Percentiles rank a stretch among this genome's conserved stretches.
These are phyloP conservation scores for Termitomyces heimii DNA, from an alignment of 768 basidiomycete genomes.

Conservation along the genomic window DNA sequence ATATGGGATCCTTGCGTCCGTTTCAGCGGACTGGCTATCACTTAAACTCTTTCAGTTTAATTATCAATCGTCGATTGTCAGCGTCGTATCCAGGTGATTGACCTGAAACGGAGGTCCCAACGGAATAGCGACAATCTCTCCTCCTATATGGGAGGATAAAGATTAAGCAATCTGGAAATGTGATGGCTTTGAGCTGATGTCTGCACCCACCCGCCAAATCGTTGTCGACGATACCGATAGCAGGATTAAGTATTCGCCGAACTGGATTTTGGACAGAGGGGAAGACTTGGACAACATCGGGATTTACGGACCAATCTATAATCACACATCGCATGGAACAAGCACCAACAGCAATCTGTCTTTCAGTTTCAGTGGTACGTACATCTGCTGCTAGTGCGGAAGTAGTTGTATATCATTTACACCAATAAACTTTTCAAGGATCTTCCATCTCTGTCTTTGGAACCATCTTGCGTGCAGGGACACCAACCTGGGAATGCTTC, in stretches of 20 bases:
- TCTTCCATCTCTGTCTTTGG: conserved; percentile 14
- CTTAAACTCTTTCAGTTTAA: background rate
- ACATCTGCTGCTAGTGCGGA: background rate
- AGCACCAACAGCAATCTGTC: conserved; percentile 19
- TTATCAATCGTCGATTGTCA: background rate
- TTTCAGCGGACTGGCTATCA: background rate
- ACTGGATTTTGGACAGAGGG: conserved; percentile 21
- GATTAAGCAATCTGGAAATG: background rate
- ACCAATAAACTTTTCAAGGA: background rate
- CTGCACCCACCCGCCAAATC: conserved; percentile 7
- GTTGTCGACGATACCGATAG: conserved; percentile 27
- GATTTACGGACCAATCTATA: conserved; percentile 24
- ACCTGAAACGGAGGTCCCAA: background rate
- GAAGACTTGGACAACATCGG: conserved; percentile 20
- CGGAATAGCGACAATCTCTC: background rate
- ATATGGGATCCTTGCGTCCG: background rate
- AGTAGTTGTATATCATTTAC: background rate
- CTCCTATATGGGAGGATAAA: background rate
- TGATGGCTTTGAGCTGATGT: background rate
- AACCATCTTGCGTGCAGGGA: conserved; percentile 10
- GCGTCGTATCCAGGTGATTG: background rate
- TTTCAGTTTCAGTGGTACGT: conserved; percentile 24
- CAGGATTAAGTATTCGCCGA: conserved; percentile 18
- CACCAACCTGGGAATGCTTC: conserved; percentile 19
- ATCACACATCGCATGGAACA: conserved; percentile 25